phyloP scores from a whole-genome alignment of 176 grass and related monocot genomes.

The Carex parvula region DNA sequence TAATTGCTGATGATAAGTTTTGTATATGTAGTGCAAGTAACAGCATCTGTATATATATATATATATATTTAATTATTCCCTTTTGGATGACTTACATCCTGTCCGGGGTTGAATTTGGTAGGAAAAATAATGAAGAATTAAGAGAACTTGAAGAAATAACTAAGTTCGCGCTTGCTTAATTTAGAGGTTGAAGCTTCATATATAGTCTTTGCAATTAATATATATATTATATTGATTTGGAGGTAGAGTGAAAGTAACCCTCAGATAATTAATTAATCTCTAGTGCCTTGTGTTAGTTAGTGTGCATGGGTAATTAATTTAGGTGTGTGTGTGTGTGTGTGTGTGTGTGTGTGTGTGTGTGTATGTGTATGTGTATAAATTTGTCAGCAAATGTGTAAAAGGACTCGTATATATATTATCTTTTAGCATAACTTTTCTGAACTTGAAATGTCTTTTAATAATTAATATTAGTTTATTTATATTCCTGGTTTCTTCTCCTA shows the following conservation, averaged over 20 bases:
- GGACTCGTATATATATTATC: no score
- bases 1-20: background rate
- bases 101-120: background rate
- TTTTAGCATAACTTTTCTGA: no score
- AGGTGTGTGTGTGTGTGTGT: background rate
- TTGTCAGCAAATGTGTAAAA: no score
- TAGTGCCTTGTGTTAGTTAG: constrained; percentile 6
- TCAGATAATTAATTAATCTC: background rate
- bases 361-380: background rate
- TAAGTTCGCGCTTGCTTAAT: background rate
- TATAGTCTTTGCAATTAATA: background rate
- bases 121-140: constrained; percentile 13
- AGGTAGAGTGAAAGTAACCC: constrained; percentile 7
- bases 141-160: background rate
- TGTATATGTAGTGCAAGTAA: background rate
- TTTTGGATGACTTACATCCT: background rate
- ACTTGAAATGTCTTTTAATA: no score
- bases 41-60: background rate
- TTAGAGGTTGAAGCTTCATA: background rate
- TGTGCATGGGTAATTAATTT: background rate
- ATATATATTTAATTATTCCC: background rate
- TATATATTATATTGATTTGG: background rate
- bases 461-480: no score
- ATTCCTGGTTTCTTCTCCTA: no score
- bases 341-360: background rate